Evolutionary conservation across 2,329 filamentous ascomycete genomes (phyloP).

Genomic region (Cercospora sp.): DNA sequence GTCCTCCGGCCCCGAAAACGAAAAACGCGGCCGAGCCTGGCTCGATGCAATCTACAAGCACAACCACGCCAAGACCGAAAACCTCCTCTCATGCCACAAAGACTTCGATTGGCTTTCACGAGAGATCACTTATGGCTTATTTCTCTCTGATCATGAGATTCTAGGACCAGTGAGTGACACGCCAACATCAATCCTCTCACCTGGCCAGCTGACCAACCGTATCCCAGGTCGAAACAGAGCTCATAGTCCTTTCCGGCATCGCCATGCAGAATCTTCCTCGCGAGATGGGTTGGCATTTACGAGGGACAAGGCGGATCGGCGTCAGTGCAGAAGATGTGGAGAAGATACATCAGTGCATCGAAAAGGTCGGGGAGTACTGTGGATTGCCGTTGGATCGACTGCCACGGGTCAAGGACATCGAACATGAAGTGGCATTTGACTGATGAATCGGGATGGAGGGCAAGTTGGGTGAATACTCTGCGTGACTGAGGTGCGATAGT

Average conservation of each 20-base stretch:
- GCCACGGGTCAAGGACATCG: slow-evolving; percentile 44
- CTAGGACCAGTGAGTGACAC: slow-evolving; percentile 46
- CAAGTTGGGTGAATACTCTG: background rate
- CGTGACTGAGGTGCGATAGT: background rate
- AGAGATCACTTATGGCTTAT: slow-evolving; percentile 61
- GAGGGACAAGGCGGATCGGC: slow-evolving; percentile 52
- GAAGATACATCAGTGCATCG: slow-evolving; percentile 44
- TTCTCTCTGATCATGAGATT: slow-evolving; percentile 57
- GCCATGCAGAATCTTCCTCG: slow-evolving; percentile 58
- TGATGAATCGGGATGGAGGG: background rate
- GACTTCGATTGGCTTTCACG: slow-evolving; percentile 55
- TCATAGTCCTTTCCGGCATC: slow-evolving; percentile 56
- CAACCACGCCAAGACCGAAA: slow-evolving; percentile 46
- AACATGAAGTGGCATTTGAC: slow-evolving; percentile 41
- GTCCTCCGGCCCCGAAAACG: slow-evolving; percentile 59
- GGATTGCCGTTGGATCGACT: slow-evolving; percentile 39
- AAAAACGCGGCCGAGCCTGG: slow-evolving; percentile 56
- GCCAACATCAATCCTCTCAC: background rate
- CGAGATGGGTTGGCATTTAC: slow-evolving; percentile 59
- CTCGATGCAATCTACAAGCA: slow-evolving; percentile 57
- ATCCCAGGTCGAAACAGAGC: slow-evolving; percentile 53
- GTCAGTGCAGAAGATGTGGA: slow-evolving; percentile 50
- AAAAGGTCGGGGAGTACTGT: slow-evolving; percentile 43
- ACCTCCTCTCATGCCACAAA: slow-evolving; percentile 47
- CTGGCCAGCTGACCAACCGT: no score